phyloP scores from a whole-genome alignment of 768 basidiomycete genomes.

The Crepidotus variabilis region DNA sequence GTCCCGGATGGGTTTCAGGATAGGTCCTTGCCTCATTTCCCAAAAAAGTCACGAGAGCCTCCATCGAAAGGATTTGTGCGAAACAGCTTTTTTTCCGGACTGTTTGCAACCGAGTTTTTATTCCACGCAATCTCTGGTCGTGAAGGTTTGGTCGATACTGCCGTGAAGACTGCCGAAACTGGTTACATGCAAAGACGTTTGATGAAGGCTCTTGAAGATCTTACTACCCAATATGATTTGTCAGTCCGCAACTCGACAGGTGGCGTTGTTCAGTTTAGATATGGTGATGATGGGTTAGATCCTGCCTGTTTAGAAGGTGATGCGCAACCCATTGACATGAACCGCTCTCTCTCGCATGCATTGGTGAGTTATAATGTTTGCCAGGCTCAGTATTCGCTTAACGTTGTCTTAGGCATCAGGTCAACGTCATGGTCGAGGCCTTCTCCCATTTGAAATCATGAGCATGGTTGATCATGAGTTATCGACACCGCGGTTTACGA shows the following conservation, averaged over 20 bases:
- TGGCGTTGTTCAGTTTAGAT: slow-evolving; percentile 94
- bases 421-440: slow-evolving; percentile 51
- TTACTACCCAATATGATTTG: slow-evolving; percentile 93
- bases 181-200: slow-evolving; percentile 99
- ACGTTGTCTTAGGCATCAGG: slow-evolving; percentile 51
- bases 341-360: slow-evolving; percentile 84
- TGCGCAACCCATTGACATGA: slow-evolving; percentile 87
- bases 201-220: slow-evolving; percentile 98
- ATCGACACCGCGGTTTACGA: slow-evolving; percentile 51
- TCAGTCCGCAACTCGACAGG: slow-evolving; percentile 94
- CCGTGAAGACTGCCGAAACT: slow-evolving; percentile 99
- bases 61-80: slow-evolving; percentile 98
- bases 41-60: slow-evolving; percentile 93
- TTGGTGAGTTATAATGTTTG: slow-evolving; percentile 41
- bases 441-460: slow-evolving; percentile 86
- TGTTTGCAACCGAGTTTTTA: slow-evolving; percentile 91
- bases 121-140: slow-evolving; percentile 99
- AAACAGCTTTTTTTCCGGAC: slow-evolving; percentile 93
- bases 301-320: slow-evolving; percentile 96
- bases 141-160: slow-evolving; percentile 98
- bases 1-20: slow-evolving; percentile 99
- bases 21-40: slow-evolving; percentile 97
- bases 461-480: slow-evolving; percentile 68
- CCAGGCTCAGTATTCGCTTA: background rate
- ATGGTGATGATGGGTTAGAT: slow-evolving; percentile 96